Evolutionary conservation across 2,329 filamentous ascomycete species (phyloP), one percentile per base, ranked within the genome.

Genomic region (Fusarium anguioides): DNA sequence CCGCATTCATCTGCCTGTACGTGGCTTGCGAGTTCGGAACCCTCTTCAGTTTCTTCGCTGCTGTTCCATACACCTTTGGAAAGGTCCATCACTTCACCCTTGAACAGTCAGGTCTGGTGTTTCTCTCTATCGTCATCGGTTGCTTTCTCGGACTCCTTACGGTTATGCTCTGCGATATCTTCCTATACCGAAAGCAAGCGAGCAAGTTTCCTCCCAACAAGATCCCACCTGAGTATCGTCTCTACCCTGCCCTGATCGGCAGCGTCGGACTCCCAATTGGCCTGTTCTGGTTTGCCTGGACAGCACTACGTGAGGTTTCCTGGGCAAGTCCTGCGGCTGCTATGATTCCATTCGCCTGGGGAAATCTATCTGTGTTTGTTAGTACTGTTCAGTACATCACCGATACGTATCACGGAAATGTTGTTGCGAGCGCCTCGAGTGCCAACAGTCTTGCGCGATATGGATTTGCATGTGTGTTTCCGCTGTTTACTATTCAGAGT

Each of bases 271-370:
- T 88, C 8, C 84, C 86, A 1, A 49, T 85, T 1, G 82, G 82
- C 0, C 72, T 89, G 11, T 88, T 89, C 69, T 87, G 87, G 85
- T 87, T 87, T 65, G 86, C 81, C 1, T 89, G 87, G 87, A 82
- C 83, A 2, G 82, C 84, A 1, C 74, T 79, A 6, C 57, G 66
- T 1, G 78, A 77, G 8, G 72, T 84, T 3, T 80, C 81, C 5
- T 88, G 86, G 84, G 82, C 80, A 0, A 81, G 81, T 21, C 81
- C 85, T 0, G 80, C 83, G 0, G 74, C 84, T 0, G 83, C 85
- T 6, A 84, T 86, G 9, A 77, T 87, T 4, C 79, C 83, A 0
- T 89, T 89, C 69, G 84, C 84, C 0, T 87, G 84, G 81, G 87
- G 87, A 2, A 89, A 88, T 66, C 74, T 89, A 1, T 86, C 82